A percentile compares a stretch with the other conserved stretches of the same genome.
Evolutionary conservation across 441 rosid species (phyloP).

Genomic region (Geranium incanum): DNA sequence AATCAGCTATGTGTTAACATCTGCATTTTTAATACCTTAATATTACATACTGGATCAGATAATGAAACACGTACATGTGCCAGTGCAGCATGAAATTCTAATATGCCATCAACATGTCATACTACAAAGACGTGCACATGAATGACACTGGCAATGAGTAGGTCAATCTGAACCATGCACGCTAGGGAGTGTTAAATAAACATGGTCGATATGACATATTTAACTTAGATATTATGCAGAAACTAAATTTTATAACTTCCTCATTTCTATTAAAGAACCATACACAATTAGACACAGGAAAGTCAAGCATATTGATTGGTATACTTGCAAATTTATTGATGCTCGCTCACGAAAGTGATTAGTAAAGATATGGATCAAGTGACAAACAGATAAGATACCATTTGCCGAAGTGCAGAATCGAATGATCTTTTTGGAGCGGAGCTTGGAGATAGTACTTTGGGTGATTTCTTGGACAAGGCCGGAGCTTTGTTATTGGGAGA

Average conservation of each 20-base stretch:
- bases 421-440: slow-evolving; percentile 83
- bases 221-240: neutral
- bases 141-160: neutral
- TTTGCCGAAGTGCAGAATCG: slow-evolving; percentile 73
- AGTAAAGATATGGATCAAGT: neutral
- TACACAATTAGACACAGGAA: neutral
- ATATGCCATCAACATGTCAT: neutral
- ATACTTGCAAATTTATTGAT: neutral
- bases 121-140: neutral
- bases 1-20: neutral
- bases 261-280: neutral
- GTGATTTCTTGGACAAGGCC: slow-evolving; percentile 50
- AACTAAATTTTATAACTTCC: neutral
- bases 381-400: slow-evolving; percentile 40
- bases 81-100: neutral
- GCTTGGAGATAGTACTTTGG: slow-evolving; percentile 50
- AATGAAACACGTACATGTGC: neutral
- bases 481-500: slow-evolving; percentile 57
- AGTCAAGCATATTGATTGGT: slow-evolving; percentile 8
- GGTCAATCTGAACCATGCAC: neutral
- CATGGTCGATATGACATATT: neutral
- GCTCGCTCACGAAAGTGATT: neutral
- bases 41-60: neutral
- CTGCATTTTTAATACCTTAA: neutral
- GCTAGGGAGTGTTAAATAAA: neutral